A percentile compares a stretch with the other conserved stretches of the same genome.
These are phyloP conservation scores for Populus hybrid DNA, from an alignment of 441 rosid genomes.

Conservation along the genomic window DNA sequence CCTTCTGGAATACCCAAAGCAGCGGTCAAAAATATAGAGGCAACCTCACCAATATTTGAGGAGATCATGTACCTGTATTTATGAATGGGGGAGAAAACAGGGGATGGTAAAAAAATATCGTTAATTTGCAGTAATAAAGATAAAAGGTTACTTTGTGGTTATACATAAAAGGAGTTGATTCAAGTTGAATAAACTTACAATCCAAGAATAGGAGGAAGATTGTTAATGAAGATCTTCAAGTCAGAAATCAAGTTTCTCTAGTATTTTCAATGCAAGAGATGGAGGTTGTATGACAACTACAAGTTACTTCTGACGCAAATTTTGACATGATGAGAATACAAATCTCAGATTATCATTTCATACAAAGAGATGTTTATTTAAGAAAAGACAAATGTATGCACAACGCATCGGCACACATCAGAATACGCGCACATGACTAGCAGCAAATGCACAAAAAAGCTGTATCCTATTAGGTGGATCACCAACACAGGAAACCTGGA, in stretches of 20 bases:
- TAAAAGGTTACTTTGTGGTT: background rate
- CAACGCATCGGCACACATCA: background rate
- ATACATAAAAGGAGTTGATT: background rate
- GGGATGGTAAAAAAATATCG: background rate
- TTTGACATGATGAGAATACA: background rate
- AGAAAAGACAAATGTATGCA: background rate
- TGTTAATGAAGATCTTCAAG: background rate
- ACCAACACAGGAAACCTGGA: background rate
- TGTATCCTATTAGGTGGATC: background rate
- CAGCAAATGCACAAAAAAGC: background rate
- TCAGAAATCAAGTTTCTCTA: background rate
- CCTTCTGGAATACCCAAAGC: constrained; percentile 98
- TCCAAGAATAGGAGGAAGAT: background rate
- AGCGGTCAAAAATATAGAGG: constrained; percentile 86
- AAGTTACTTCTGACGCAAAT: background rate
- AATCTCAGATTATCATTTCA: background rate
- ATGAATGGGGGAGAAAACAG: background rate
- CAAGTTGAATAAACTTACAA: background rate
- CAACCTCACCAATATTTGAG: constrained; percentile 96
- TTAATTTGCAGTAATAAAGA: background rate
- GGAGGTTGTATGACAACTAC: background rate
- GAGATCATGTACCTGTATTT: constrained; percentile 89
- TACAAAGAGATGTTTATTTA: background rate
- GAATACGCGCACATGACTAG: background rate
- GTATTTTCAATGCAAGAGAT: background rate